Percentiles rank a stretch among this genome's conserved stretches.
phyloP scores from a whole-genome alignment of 768 basidiomycete genomes.

The Calocera viscosa region DNA sequence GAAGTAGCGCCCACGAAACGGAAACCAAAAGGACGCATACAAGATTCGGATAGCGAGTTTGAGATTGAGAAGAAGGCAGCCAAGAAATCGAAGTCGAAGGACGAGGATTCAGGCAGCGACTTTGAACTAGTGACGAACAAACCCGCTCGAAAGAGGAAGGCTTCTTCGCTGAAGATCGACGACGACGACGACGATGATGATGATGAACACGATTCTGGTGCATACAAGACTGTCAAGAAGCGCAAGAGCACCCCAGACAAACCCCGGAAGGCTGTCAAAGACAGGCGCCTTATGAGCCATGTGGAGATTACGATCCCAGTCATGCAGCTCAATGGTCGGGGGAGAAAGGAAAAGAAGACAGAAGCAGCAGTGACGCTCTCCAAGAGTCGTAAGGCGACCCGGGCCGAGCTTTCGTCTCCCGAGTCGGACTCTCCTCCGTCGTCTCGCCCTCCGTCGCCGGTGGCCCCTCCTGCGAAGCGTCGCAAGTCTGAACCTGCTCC shows the following conservation, averaged over 20 bases:
- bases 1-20: background rate
- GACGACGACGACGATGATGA: background rate
- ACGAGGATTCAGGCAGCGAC: background rate
- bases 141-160: background rate
- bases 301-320: background rate
- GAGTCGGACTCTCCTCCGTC: background rate
- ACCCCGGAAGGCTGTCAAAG: background rate
- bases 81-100: background rate
- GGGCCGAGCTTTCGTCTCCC: background rate
- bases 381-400: background rate
- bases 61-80: background rate
- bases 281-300: background rate
- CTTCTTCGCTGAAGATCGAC: background rate
- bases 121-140: background rate
- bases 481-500: background rate
- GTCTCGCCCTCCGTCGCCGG: background rate
- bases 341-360: background rate
- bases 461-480: background rate
- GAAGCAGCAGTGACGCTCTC: background rate
- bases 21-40: background rate
- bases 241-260: background rate
- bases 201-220: background rate
- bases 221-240: background rate
- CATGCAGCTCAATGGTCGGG: background rate
- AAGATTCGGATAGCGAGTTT: background rate